Base-by-base conservation (phyloP, 345 rosid species). In the Aquilaria yunnanensis region DNA sequence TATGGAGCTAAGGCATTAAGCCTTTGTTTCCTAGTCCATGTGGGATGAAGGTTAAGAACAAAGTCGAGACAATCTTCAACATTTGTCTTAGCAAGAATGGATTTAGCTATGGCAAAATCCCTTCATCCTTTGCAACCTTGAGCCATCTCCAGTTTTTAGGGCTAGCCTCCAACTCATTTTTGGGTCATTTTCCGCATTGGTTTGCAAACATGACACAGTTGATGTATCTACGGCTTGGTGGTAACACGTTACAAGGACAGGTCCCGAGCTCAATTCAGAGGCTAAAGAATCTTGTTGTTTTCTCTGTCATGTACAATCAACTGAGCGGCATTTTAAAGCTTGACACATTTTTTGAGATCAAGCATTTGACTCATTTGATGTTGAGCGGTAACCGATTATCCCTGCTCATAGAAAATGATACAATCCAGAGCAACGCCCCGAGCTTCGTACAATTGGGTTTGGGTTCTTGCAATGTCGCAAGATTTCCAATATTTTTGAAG, bases 171-270 rank as follows among this genome's bases (percentile, higher is more conserved):
- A 14, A 47, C n/a, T 12, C 31, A 14, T 34, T 57, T 41, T 34
- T 9, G 43, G 47, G 51, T 59, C 62, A 59, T 66, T 10, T 43
- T 48, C 62, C 62, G 31, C 45, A 57, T 14, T 10, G 13, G 46
- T 56, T 43, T 7, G 34, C 53, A 2, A 59, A 59, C 50, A 10
- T 59, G 50, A 59, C 50, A 16, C 51, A 8, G n/a, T 41, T 57
- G 43, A 23, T 3, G 23, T 2, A 10, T 8, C 48, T 57, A 16
- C 16, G 14, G 4, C 50, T 69, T 5, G 3, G 3, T 10, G 3
- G 4, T 6, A 49, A 57, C 53, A 14, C 50, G 43, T 56, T 74
- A 32, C 23, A 49, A 1, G 70, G 74, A 11, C 56, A 14, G n/a
- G 12, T 71, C 30, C 66, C 66, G 31, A 32, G 9, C 51, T 60